phyloP scores from a whole-genome alignment of 225 moss, liverwort and hornwort species.

The Sphagnum tenellum region DNA sequence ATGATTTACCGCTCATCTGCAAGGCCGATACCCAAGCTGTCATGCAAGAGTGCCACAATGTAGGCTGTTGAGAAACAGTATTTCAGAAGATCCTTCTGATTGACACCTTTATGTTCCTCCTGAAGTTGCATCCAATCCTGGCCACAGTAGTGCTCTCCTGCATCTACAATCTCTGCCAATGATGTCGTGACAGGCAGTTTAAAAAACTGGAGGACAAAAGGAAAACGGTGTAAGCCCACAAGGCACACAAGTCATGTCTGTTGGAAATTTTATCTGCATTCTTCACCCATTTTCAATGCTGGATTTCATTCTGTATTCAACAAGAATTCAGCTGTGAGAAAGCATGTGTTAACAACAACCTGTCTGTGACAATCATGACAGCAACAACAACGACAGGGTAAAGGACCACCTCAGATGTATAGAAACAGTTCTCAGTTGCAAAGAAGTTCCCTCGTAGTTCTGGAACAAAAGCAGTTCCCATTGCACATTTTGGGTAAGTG shows the following conservation, averaged over 20 bases:
- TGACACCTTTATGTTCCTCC: conserved; percentile 25
- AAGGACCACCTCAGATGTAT: conserved; percentile 47
- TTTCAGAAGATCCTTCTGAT: conserved; percentile 48
- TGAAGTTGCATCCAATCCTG: conserved; percentile 41
- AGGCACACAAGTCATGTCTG: not conserved
- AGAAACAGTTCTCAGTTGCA: conserved; percentile 60
- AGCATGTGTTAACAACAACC: too few relatives aligned
- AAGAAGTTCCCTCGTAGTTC: conserved; percentile 52
- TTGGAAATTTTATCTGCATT: not conserved
- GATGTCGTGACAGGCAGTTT: conserved; percentile 51
- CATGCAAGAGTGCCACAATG: conserved; percentile 59
- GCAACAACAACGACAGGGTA: not conserved
- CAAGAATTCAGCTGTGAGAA: not conserved
- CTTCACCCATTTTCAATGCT: not conserved
- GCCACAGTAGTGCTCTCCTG: conserved; percentile 61
- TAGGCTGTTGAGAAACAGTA: conserved; percentile 62
- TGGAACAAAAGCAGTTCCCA: conserved; percentile 50
- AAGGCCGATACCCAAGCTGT: conserved; percentile 51
- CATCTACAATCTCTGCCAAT: conserved; percentile 36
- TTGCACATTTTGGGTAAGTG: conserved; percentile 44
- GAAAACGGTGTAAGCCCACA: not conserved
- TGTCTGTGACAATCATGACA: not conserved
- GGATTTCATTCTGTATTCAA: not conserved
- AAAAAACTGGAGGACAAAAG: conserved; percentile 39
- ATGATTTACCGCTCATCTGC: conserved; percentile 42